phyloP scores from a whole-genome alignment of 2,329 filamentous ascomycete genomes.

The Rosellinia necatrix region DNA sequence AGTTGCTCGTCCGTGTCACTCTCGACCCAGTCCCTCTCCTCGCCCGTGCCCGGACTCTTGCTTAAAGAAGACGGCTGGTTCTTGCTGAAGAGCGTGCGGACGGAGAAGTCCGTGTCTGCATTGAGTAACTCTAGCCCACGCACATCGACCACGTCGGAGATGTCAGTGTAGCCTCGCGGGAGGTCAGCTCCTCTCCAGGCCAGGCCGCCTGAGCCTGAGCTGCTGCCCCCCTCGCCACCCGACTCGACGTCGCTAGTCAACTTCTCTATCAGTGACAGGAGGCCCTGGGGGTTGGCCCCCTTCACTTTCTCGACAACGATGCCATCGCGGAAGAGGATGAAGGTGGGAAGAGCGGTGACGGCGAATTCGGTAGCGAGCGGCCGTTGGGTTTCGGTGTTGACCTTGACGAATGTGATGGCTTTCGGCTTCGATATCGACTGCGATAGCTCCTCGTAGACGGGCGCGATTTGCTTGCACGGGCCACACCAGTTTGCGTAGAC shows the following conservation, averaged over 20 bases:
- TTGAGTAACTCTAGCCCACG: constrained; percentile 87
- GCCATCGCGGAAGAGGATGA: constrained; percentile 81
- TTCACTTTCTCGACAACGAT: constrained; percentile 69
- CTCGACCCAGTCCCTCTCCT: constrained; percentile 86
- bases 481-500: constrained; percentile 89
- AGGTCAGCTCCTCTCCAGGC: constrained; percentile 76
- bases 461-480: constrained; percentile 82
- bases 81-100: constrained; percentile 75
- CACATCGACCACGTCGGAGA: constrained; percentile 80
- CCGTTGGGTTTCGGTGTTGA: constrained; percentile 77
- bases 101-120: constrained; percentile 73
- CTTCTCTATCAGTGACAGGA: constrained; percentile 73
- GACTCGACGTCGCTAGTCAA: constrained; percentile 65
- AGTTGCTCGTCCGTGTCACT: constrained; percentile 97
- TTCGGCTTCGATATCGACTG: constrained; percentile 70
- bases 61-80: constrained; percentile 66
- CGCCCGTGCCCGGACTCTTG: constrained; percentile 91
- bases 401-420: constrained; percentile 81
- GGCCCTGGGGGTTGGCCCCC: constrained; percentile 73
- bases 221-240: constrained; percentile 52
- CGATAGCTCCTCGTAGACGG: constrained; percentile 80
- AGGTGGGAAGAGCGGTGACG: constrained; percentile 83
- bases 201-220: constrained; percentile 49
- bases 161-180: constrained; percentile 80
- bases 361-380: constrained; percentile 71